Conservation (phyloP, 257 asterid species). For the Solanum phureja region DNA sequence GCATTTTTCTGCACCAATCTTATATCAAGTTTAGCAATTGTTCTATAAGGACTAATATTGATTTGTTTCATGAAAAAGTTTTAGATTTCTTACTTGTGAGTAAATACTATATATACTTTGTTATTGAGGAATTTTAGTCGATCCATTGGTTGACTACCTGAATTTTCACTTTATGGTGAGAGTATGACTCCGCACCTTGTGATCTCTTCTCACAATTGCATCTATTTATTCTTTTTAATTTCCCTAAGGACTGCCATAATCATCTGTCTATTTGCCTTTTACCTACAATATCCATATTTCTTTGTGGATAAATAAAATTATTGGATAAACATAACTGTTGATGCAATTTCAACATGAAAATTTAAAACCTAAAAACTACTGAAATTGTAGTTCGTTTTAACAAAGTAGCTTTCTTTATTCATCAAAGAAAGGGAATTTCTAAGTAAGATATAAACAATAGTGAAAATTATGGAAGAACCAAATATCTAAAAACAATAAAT, state of each 20-base stretch:
- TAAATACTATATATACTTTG: neutral
- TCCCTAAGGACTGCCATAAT: neutral
- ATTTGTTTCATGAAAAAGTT: neutral
- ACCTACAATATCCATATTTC: neutral
- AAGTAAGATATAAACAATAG: neutral
- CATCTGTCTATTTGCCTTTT: neutral
- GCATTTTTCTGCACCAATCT: neutral
- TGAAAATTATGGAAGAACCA: neutral
- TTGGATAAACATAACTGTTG: neutral
- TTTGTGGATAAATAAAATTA: neutral
- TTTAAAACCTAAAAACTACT: neutral
- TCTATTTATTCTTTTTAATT: neutral
- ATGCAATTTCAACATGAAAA: neutral
- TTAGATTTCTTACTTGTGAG: neutral
- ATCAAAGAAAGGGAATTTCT: neutral
- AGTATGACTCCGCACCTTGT: neutral
- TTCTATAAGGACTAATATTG: neutral
- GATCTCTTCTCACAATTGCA: neutral
- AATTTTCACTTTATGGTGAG: too few species aligned
- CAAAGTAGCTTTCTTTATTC: neutral
- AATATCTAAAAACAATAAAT: neutral
- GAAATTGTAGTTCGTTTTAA: neutral
- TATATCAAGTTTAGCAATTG: neutral
- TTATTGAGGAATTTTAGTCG: neutral
- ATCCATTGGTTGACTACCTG: neutral